Evolutionary conservation across 164 flowering plant genomes (phyloP).

Genomic region (Magnolia sinica): DNA sequence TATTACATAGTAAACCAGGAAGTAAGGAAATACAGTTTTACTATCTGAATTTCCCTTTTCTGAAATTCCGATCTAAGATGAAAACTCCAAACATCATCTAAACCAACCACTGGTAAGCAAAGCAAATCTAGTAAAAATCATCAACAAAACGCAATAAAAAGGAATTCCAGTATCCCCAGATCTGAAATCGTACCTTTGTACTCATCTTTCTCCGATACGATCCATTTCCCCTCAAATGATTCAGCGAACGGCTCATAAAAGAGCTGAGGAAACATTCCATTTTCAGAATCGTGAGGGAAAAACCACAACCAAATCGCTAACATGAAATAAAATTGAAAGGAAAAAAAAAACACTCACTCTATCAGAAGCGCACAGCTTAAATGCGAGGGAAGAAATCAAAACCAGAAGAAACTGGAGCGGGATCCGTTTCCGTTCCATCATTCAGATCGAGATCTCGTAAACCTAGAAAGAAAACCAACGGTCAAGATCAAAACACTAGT

Average conservation of each 20-base stretch:
- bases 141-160: too few relatives aligned
- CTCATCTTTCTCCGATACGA: conserved; percentile 70
- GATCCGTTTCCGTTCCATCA: conserved; percentile 23
- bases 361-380: conserved; percentile 27
- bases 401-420: conserved; percentile 16
- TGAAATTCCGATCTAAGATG: background rate
- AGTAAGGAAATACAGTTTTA: too few relatives aligned
- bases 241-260: conserved; percentile 86
- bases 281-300: background rate
- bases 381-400: conserved; percentile 21
- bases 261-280: conserved; percentile 29
- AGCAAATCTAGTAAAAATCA: background rate
- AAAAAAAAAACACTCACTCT: conserved; percentile 16
- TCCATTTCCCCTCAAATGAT: conserved; percentile 69
- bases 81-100: background rate
- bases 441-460: background rate
- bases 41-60: too few relatives aligned
- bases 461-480: background rate
- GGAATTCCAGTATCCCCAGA: background rate
- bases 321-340: background rate
- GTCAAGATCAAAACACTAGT: background rate
- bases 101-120: background rate
- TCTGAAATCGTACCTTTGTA: conserved; percentile 47
- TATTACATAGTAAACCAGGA: too few relatives aligned
- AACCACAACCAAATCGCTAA: background rate